Evolutionary conservation across 257 asterid genomes (phyloP), one percentile per base, ranked within the genome.

Genomic region (Nicotiana noctiflora): DNA sequence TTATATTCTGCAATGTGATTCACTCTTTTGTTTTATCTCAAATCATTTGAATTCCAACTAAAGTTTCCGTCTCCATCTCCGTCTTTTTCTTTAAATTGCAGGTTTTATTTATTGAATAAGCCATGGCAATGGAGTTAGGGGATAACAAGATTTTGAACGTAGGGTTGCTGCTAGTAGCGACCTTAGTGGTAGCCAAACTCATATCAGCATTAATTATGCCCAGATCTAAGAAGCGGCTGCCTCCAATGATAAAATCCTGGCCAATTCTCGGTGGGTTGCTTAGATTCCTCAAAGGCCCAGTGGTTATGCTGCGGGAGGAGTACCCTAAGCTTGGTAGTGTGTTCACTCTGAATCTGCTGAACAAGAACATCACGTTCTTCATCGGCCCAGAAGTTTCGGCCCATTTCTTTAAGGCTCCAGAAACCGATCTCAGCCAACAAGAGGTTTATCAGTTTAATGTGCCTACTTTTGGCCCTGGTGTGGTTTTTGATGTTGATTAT

Each of bases 321-420:
- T 94, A 94, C 79, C 94, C 94, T 2, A 93, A 92, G 91, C 93
- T 93, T n/a, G 98, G 98, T 31, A 88, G 96, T 66, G 98, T 94
- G 79, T 94, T 94, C 87, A 90, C 98, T 14, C 90, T 92, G 75
- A 87, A 83, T 72, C 79, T 93, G 75, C 86, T 92, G 31, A 91
- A 88, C 82, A 95, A 90, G 91, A 92, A 90, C 64, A 91, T 95
- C 65, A 95, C 98, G 0, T 95, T 95, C 92, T 83, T 95, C 81
- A 93, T 95, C 18, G 98, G 98, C 1, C 99, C 99, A 0, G 98
- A 95, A 75, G 98, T 95, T n/a, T 95, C 98, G 1, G 90, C 97
- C 13, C 98, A 93, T 88, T 95, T 95, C 88, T 95, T 95, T 81
- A 95, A 95, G 92, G 98, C 98, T 59, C 82, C 94, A 0, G 99